Percentiles rank a stretch among this genome's conserved stretches.
Evolutionary conservation across 2,329 filamentous ascomycete species (phyloP).

Genomic region (Epichloe festucae): DNA sequence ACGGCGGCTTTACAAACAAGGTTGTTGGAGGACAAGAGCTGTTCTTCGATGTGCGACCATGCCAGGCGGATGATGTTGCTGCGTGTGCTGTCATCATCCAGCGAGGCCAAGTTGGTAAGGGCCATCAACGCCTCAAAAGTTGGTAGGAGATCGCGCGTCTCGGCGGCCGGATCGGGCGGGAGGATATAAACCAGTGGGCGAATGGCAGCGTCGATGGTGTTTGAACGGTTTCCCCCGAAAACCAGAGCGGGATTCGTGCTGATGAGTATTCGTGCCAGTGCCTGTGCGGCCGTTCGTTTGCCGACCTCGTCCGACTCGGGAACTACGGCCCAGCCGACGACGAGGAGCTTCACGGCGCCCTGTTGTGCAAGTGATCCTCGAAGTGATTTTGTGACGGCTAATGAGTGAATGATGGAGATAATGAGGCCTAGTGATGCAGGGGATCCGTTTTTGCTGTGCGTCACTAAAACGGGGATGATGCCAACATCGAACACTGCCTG

Average conservation of each 20-base stretch:
- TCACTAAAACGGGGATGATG: slow-evolving; percentile 63
- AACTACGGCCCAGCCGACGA: slow-evolving; percentile 55
- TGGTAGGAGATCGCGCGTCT: slow-evolving; percentile 67
- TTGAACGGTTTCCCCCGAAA: slow-evolving; percentile 68
- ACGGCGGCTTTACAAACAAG: slow-evolving; percentile 71
- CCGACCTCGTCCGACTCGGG: slow-evolving; percentile 33
- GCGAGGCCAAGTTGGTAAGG: slow-evolving; percentile 83
- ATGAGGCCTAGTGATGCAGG: slow-evolving; percentile 58
- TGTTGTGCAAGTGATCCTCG: slow-evolving; percentile 79
- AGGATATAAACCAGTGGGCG: slow-evolving; percentile 69
- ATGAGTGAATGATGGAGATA: slow-evolving; percentile 61
- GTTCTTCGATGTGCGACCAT: slow-evolving; percentile 70
- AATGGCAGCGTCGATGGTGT: slow-evolving; percentile 66
- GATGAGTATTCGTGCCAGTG: slow-evolving; percentile 73
- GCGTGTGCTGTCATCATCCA: slow-evolving; percentile 53
- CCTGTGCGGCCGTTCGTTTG: slow-evolving; percentile 57
- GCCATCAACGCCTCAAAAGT: slow-evolving; percentile 86
- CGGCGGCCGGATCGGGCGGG: slow-evolving; percentile 45
- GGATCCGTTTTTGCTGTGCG: slow-evolving; percentile 61
- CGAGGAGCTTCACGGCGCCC: slow-evolving; percentile 76
- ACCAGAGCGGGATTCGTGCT: slow-evolving; percentile 74
- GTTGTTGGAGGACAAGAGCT: slow-evolving; percentile 62
- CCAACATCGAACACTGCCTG: slow-evolving; percentile 66
- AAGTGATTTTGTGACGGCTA: slow-evolving; percentile 61
- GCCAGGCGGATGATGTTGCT: slow-evolving; percentile 58